Evolutionary conservation across 2,329 filamentous ascomycete genomes (phyloP).

Genomic region (Teratosphaeriaceae sp.): DNA sequence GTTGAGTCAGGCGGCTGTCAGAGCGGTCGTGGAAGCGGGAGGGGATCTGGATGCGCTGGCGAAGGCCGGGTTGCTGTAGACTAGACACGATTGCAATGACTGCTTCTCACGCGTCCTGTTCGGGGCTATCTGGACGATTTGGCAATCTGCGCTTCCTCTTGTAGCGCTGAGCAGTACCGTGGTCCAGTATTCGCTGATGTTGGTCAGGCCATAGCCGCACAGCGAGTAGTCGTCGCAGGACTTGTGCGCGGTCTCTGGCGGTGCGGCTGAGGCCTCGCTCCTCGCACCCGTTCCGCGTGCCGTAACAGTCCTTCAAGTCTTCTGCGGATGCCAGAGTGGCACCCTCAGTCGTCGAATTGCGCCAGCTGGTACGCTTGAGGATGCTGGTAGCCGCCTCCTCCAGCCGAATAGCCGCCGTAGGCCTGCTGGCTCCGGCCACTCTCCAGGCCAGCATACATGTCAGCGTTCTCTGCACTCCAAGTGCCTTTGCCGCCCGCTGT

Average conservation of each 20-base stretch:
- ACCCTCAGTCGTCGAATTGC: background rate
- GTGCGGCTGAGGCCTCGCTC: too few species aligned
- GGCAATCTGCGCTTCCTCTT: background rate
- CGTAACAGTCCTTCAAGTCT: background rate
- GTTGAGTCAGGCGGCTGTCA: conserved; percentile 61
- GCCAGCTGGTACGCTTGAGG: conserved; percentile 1
- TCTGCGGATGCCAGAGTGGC: background rate
- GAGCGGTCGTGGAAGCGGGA: conserved; percentile 63
- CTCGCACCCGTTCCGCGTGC: background rate
- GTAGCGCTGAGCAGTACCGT: too few species aligned
- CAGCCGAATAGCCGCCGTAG: background rate
- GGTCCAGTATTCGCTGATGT: too few species aligned
- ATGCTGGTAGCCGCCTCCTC: background rate
- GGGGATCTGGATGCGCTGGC: conserved; percentile 51
- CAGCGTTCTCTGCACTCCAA: background rate
- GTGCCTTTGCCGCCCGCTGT: background rate
- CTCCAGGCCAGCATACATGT: background rate
- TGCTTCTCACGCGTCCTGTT: too few species aligned
- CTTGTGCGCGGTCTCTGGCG: too few species aligned
- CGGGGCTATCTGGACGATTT: too few species aligned
- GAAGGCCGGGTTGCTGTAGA: conserved; percentile 31
- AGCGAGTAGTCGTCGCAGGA: too few species aligned
- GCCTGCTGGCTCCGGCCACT: background rate
- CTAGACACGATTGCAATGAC: too few species aligned
- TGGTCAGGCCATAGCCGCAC: too few species aligned